Base-by-base conservation (phyloP, 495 filamentous ascomycete species). In the Bryoglossum gracile region DNA sequence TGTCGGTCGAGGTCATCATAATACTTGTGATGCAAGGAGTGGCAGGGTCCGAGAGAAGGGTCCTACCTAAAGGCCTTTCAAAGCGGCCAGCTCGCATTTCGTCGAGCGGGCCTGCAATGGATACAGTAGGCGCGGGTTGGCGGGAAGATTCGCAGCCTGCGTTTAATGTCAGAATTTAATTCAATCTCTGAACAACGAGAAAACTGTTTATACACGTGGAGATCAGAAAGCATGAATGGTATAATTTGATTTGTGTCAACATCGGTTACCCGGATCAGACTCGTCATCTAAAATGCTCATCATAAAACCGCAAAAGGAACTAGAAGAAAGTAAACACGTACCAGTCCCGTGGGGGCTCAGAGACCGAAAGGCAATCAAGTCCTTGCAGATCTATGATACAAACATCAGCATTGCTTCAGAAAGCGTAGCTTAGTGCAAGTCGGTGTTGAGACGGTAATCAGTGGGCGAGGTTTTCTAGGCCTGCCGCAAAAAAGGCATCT, bases 401-500 rank as follows among this genome's bases (percentile, higher is more conserved):
- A 8, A 19, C 38, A 42, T 43, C 23, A 10, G 38, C 38, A 24
- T n/a, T n/a, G n/a, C n/a, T 6, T 42, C 6, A 16, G 8, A 38
- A 19, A 46, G 10, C 11, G 22, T 46, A 14, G 3, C 26, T 14
- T 4, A 34, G 21, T 3, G 13, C 23, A 11, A 33, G 39, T 5
- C 23, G 5, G 13, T 16, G 33, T 22, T 11, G 35, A 41, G 38
- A 52, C 57, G 48, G 51, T 32, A 38, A 76, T 97, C 92, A 98
- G 92, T 89, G 86, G 90, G 87, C 89, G 79, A 95, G 90, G 92
- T 95, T 98, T 98, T 95, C 91, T 95, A 96, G 88, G 92, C 91
- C 90, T 94, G 88, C 87, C 90, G 65, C 88, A 87, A 87, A 80
- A n/a, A 75, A 78, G 89, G 88, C 87, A 72, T 92, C 70, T 95